A percentile compares a stretch with the other conserved stretches of the same genome.
Conservation (phyloP, 371 early-diverging fungal species). For the Zychaea mexicana region DNA sequence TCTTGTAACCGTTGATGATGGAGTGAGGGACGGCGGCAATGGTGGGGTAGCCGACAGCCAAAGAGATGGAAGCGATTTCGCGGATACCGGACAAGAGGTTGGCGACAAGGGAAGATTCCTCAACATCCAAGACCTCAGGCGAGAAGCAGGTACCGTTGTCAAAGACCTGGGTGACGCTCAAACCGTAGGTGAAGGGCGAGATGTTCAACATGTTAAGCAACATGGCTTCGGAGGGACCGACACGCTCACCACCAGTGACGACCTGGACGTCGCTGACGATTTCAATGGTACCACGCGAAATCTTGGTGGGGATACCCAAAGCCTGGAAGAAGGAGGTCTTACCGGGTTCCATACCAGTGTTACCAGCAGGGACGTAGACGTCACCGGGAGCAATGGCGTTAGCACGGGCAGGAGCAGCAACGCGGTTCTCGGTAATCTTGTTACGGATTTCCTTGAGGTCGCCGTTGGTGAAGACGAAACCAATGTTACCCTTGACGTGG, state of each 20-base stretch:
- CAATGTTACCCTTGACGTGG: slow-evolving; percentile 95
- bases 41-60: slow-evolving; percentile 94
- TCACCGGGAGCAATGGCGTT: slow-evolving; percentile 98
- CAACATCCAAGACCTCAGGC: slow-evolving; percentile 92
- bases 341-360: slow-evolving; percentile 99
- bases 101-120: slow-evolving; percentile 81
- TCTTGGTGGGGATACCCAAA: slow-evolving; percentile 99
- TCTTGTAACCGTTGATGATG: slow-evolving; percentile 97
- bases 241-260: slow-evolving; percentile 90
- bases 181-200: slow-evolving; percentile 99
- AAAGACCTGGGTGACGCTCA: slow-evolving; percentile 93
- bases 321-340: slow-evolving; percentile 99
- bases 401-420: slow-evolving; percentile 98
- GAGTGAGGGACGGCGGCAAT: slow-evolving; percentile 97
- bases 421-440: slow-evolving; percentile 91
- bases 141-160: slow-evolving; percentile 94
- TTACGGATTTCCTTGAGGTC: slow-evolving; percentile 96
- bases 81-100: slow-evolving; percentile 83
- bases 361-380: slow-evolving; percentile 96
- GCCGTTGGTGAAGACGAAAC: slow-evolving; percentile 99
- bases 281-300: slow-evolving; percentile 99
- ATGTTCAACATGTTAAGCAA: slow-evolving; percentile 99
- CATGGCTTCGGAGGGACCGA: slow-evolving; percentile 99
- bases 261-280: slow-evolving; percentile 96
- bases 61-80: slow-evolving; percentile 92